A percentile compares a stretch with the other conserved stretches of the same genome.
These are phyloP conservation scores for Diaporthe capsici DNA, from an alignment of 2,329 filamentous ascomycete species.

Conservation along the genomic window DNA sequence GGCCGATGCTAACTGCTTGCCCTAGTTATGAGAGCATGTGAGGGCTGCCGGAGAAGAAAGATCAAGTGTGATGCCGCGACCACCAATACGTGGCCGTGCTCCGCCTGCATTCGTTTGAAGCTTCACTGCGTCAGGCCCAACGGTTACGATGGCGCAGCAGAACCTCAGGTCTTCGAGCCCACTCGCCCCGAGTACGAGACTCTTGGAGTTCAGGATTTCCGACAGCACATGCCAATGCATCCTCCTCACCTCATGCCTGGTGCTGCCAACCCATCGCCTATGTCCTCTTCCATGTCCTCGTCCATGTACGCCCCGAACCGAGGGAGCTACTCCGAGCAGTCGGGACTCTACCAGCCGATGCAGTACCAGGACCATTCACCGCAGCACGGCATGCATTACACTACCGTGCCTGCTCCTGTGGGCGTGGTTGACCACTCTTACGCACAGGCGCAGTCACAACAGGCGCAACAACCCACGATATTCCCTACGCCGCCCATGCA, in stretches of 20 bases:
- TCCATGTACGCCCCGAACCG: constrained; percentile 63
- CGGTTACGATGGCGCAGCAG: constrained; percentile 76
- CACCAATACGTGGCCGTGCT: constrained; percentile 97
- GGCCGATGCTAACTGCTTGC: constrained; percentile 11
- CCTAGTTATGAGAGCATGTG: constrained; percentile 95
- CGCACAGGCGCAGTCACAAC: constrained; percentile 37
- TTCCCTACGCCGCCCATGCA: constrained; percentile 69
- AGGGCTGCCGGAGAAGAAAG: constrained; percentile 93
- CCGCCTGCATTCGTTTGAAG: constrained; percentile 92
- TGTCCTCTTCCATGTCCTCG: constrained; percentile 54
- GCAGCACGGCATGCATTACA: constrained; percentile 67
- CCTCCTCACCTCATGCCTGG: constrained; percentile 59
- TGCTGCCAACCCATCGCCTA: constrained; percentile 42
- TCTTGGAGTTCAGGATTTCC: constrained; percentile 60
- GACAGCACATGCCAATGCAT: constrained; percentile 66
- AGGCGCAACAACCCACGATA: constrained; percentile 56
- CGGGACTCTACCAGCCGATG: constrained; percentile 61
- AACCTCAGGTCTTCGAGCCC: constrained; percentile 60
- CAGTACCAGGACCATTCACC: constrained; percentile 62
- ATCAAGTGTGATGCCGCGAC: constrained; percentile 99
- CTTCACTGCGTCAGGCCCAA: constrained; percentile 93
- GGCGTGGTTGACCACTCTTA: constrained; percentile 68
- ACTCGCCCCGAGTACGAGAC: constrained; percentile 59
- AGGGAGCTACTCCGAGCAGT: constrained; percentile 61
- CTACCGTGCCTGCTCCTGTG: constrained; percentile 63